phyloP scores from a whole-genome alignment of 495 filamentous ascomycete genomes.

The Neurospora sp. region DNA sequence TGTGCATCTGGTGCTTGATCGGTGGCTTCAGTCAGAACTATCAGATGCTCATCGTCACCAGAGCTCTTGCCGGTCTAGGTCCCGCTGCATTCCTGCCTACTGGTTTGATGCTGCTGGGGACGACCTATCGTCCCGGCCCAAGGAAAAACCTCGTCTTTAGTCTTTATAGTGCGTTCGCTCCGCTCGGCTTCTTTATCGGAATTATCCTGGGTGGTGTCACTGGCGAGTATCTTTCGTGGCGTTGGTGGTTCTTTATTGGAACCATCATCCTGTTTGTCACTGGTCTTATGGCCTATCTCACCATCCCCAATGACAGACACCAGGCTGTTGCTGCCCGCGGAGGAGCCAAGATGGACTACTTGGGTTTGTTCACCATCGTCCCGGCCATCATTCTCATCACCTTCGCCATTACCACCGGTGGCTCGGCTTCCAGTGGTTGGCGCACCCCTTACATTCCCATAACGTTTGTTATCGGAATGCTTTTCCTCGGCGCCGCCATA shows the following conservation, averaged over 20 bases:
- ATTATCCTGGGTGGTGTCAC: conserved; percentile 70
- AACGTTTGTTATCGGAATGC: conserved; percentile 47
- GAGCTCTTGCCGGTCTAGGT: conserved; percentile 72
- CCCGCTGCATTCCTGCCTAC: conserved; percentile 69
- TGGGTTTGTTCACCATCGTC: conserved; percentile 53
- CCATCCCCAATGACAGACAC: conserved; percentile 53
- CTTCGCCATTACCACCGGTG: conserved; percentile 68
- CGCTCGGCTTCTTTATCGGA: conserved; percentile 70
- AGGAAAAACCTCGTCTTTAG: conserved; percentile 80
- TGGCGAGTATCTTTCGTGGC: conserved; percentile 54
- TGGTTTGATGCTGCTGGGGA: conserved; percentile 69
- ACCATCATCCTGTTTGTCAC: conserved; percentile 37
- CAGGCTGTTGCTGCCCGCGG: conserved; percentile 32
- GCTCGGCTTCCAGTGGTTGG: conserved; percentile 62
- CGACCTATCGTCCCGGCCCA: conserved; percentile 71
- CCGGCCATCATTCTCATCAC: conserved; percentile 61
- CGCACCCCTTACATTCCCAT: conserved; percentile 59
- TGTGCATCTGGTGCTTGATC: conserved; percentile 60
- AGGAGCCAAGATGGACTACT: conserved; percentile 38
- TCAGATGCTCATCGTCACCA: conserved; percentile 62
- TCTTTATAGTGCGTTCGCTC: conserved; percentile 68
- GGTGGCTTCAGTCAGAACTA: conserved; percentile 62
- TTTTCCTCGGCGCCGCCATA: conserved; percentile 45
- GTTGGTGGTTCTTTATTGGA: conserved; percentile 78
- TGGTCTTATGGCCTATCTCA: conserved; percentile 46